A percentile compares a stretch with the other conserved stretches of the same genome.
Evolutionary conservation across 1,139 yeast genomes (phyloP).

Genomic region (Arxiozyma slooffiae): DNA sequence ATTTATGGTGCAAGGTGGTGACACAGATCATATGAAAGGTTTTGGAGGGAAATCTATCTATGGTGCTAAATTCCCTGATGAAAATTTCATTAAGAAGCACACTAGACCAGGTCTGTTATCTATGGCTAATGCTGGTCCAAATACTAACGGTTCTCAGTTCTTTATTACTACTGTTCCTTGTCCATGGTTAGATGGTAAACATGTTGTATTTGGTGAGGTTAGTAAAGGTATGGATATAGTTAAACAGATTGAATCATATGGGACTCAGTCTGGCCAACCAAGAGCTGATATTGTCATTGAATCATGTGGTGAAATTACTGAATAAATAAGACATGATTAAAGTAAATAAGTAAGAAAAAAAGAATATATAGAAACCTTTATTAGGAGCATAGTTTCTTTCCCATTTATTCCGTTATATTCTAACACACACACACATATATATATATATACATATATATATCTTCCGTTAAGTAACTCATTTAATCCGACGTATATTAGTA

Average conservation of each 20-base stretch:
- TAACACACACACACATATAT: too few species aligned
- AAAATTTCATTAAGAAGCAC: constrained; percentile 76
- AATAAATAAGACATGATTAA: constrained; percentile 3
- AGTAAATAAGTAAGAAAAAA: background rate
- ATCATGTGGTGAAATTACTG: constrained; percentile 62
- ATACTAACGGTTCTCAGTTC: constrained; percentile 94
- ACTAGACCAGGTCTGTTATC: constrained; percentile 77
- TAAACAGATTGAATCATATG: constrained; percentile 62
- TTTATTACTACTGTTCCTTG: constrained; percentile 88
- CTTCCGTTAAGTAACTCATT: too few species aligned
- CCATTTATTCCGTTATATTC: too few species aligned
- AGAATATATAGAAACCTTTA: background rate
- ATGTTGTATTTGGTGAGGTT: constrained; percentile 94
- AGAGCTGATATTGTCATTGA: constrained; percentile 59
- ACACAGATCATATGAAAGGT: constrained; percentile 84
- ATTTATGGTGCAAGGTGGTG: constrained; percentile 97
- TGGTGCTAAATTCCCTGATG: constrained; percentile 81
- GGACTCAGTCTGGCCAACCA: constrained; percentile 70
- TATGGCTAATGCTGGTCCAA: constrained; percentile 95
- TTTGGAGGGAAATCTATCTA: constrained; percentile 94
- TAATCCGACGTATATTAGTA: too few species aligned
- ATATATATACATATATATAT: too few species aligned
- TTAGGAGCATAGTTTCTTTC: background rate
- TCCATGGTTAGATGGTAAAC: constrained; percentile 89
- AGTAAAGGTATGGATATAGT: constrained; percentile 67